Evolutionary conservation across 257 asterid genomes (phyloP), one percentile per base, ranked within the genome.

Genomic region (Solanum neorickii): DNA sequence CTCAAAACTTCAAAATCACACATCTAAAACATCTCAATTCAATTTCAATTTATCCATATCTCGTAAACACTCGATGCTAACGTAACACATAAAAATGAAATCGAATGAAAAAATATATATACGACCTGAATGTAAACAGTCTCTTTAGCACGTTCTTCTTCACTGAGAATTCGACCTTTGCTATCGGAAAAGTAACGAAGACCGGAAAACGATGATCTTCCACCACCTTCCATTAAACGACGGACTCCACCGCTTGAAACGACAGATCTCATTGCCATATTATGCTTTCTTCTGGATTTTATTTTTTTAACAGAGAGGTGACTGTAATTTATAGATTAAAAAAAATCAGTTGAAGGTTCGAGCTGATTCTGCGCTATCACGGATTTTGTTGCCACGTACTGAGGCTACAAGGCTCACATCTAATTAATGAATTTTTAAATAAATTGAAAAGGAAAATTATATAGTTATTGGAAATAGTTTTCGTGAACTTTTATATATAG

Each of bases 141-240:
- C 89, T 97, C 99, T 88, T 92, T 90, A 62, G 98, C 99, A 39
- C 93, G 98, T 91, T 94, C 96, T 92, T 97, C 98, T 89, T 97
- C 99, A 27, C 94, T 90, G 83, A 96, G 92, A 12, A 96, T 72
- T 3, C 99, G 95, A 31, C 97, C 99, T 87, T 89, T 92, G 47
- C 66, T 88, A n/a, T 94, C 96, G 88, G 94, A 86, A 89, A 92
- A 92, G 88, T 88, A 93, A 74, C 93, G 96, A 77, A 73, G 91
- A 83, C 88, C 89, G 44, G 90, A 87, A 78, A 76, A 46, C 21
- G 94, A 86, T 84, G 93, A 87, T 87, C 89, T 90, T 41, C 89
- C 88, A 86, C 83, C 84, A 41, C 89, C 88, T 87, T 89, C 91
- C 93, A 87, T 90, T 7, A 91, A 84, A 91, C 93, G 89, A 85